Conservation (phyloP, 768 basidiomycete species). For the Suillus variegatus region DNA sequence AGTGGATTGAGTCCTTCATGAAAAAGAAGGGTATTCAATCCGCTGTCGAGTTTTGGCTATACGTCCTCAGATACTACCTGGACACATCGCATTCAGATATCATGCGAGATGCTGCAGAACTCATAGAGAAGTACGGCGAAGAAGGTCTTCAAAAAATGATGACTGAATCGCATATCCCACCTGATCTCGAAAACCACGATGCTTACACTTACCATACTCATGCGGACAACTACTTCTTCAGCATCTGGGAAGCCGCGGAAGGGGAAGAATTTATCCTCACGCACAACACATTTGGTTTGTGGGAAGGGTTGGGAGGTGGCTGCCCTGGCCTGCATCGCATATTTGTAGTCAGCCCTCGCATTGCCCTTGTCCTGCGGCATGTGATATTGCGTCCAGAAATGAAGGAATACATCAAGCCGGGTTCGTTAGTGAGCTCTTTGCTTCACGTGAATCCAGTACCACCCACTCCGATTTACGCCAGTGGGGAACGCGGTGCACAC, state of each 20-base stretch:
- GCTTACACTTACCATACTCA: constrained; percentile 28
- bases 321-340: constrained; percentile 27
- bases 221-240: constrained; percentile 18
- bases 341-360: constrained; percentile 37
- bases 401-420: background rate
- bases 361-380: constrained; percentile 32
- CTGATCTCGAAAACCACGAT: constrained; percentile 19
- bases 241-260: constrained; percentile 34
- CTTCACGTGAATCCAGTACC: background rate
- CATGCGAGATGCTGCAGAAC: background rate
- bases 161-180: background rate
- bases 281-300: constrained; percentile 33
- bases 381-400: constrained; percentile 15
- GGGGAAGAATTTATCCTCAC: constrained; percentile 37
- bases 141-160: background rate
- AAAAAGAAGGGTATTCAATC: background rate
- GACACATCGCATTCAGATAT: background rate
- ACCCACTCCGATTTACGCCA: background rate
- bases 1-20: background rate
- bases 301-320: constrained; percentile 33
- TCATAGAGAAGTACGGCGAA: constrained; percentile 1
- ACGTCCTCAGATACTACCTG: background rate
- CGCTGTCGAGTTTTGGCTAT: background rate
- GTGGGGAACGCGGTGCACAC: background rate
- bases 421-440: background rate